These are phyloP conservation scores for Prunella vulgaris DNA, from an alignment of 257 asterid genomes.

Conservation along the genomic window DNA sequence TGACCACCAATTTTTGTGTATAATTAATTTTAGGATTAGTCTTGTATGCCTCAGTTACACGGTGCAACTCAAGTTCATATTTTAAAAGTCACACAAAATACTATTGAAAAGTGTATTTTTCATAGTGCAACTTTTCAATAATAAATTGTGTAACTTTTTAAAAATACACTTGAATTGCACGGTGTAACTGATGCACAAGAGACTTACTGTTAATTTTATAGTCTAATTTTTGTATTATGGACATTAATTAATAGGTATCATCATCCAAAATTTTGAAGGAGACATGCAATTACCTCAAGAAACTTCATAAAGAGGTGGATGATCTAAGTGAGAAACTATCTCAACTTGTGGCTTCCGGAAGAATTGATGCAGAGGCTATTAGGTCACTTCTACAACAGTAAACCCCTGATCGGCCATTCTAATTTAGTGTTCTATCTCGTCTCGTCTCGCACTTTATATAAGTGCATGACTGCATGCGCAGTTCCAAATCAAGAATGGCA, in stretches of 20 bases:
- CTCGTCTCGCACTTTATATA: not conserved
- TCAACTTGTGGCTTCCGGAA: slow-evolving; percentile 41
- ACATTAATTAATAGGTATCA: slow-evolving; percentile 24
- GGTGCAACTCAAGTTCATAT: too few relatives aligned
- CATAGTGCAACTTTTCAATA: too few relatives aligned
- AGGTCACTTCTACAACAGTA: slow-evolving; percentile 38
- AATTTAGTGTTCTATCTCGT: not conserved
- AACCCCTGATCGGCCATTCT: not conserved
- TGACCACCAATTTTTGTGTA: not conserved
- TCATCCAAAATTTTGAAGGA: slow-evolving; percentile 52
- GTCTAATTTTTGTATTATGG: not conserved
- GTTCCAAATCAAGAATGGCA: not conserved
- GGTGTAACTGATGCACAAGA: too few relatives aligned
- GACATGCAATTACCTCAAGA: slow-evolving; percentile 52
- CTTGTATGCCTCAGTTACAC: too few relatives aligned
- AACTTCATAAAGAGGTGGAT: slow-evolving; percentile 64
- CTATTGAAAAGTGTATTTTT: too few relatives aligned
- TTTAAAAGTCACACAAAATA: too few relatives aligned
- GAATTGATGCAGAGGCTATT: slow-evolving; percentile 34
- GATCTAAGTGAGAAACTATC: slow-evolving; percentile 55
- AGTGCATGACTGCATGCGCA: too few relatives aligned
- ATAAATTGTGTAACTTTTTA: too few relatives aligned
- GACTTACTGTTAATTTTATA: too few relatives aligned
- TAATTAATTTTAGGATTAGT: too few relatives aligned
- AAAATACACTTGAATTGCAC: too few relatives aligned